These are phyloP conservation scores for Starmerella tilneyi DNA, from an alignment of 805 yeast genomes.

Conservation along the genomic window DNA sequence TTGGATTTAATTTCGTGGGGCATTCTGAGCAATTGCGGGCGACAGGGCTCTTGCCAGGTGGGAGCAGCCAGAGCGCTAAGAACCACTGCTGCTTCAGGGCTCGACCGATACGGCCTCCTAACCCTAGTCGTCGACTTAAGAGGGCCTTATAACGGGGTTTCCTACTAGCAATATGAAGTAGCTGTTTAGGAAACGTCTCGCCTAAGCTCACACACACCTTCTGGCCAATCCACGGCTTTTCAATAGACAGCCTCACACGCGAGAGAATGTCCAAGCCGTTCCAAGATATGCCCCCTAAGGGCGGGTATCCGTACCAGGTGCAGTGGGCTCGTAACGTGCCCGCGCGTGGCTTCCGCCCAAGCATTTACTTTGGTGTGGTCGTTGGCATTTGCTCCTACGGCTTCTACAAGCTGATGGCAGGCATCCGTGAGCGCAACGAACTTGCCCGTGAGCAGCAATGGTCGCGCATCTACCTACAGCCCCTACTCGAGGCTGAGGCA, in stretches of 20 bases:
- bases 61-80: too few species aligned
- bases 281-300: constrained; percentile 80
- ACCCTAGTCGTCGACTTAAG: too few species aligned
- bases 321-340: constrained; percentile 88
- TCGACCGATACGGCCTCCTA: too few species aligned
- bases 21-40: too few species aligned
- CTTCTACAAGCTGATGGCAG: constrained; percentile 53
- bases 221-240: constrained; percentile 2
- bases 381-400: constrained; percentile 60
- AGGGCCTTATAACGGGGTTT: too few species aligned
- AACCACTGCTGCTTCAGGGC: too few species aligned
- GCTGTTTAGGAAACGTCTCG: not conserved
- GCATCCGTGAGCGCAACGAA: constrained; percentile 64
- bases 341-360: constrained; percentile 72
- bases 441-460: constrained; percentile 64
- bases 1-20: constrained; percentile 22
- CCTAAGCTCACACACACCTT: too few species aligned
- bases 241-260: not conserved
- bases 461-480: constrained; percentile 64
- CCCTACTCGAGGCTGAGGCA: constrained; percentile 68
- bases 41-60: too few species aligned
- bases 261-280: constrained; percentile 14
- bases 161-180: not conserved
- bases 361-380: constrained; percentile 55
- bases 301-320: constrained; percentile 66